Conservation (phyloP, 2,329 filamentous ascomycete genomes). For the Hypoxylon sp. region DNA sequence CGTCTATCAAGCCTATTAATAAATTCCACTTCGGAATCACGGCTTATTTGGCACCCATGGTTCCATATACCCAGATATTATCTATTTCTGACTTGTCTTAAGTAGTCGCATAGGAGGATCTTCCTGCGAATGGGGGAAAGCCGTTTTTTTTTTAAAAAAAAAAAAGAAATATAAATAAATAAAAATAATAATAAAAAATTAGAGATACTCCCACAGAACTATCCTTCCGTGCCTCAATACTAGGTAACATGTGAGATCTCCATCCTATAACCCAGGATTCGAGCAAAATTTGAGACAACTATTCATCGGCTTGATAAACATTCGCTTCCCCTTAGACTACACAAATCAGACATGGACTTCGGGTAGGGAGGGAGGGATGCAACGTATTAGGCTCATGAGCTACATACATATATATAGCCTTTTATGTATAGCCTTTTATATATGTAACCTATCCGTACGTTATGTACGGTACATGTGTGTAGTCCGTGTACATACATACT, state of each 20-base stretch:
- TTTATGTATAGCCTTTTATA: slow-evolving; percentile 20
- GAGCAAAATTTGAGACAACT: not conserved
- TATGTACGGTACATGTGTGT: not conserved
- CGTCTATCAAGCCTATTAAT: not conserved
- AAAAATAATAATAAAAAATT: too few relatives aligned
- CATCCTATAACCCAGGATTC: not conserved
- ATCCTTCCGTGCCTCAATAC: not conserved
- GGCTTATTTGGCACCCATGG: not conserved
- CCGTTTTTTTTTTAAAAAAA: not conserved
- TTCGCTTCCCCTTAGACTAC: too few relatives aligned
- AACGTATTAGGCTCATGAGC: too few relatives aligned
- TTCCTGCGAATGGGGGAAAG: not conserved
- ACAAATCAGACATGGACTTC: too few relatives aligned
- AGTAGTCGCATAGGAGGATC: not conserved
- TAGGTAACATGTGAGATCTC: not conserved
- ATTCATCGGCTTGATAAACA: not conserved
- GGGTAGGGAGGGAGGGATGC: too few relatives aligned
- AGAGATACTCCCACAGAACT: not conserved
- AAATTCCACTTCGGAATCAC: not conserved
- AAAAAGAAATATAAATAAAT: too few relatives aligned
- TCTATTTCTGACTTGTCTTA: not conserved
- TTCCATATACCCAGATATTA: not conserved
- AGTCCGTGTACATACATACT: too few relatives aligned
- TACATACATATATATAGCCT: too few relatives aligned
- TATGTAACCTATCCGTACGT: slow-evolving; percentile 18